Base-by-base conservation (phyloP, 2,329 filamentous ascomycete genomes). In the Phialemonium atrogriseum region DNA sequence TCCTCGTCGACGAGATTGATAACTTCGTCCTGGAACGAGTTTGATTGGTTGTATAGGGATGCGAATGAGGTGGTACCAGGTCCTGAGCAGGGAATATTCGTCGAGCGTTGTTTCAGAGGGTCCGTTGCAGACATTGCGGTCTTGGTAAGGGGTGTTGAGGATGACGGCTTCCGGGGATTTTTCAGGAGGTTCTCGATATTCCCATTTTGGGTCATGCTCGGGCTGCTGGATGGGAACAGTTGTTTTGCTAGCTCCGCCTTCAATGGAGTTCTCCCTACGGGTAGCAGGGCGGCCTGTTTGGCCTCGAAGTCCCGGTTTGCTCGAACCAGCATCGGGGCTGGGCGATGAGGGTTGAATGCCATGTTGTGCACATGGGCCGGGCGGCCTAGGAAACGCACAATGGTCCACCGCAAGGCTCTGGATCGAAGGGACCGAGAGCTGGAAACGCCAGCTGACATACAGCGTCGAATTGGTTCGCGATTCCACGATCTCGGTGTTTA, bases 171-270 rank as follows among this genome's bases (percentile, higher is more conserved):
- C 19, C 60, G 52, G 13, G 53, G 49, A 42, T 62, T 69, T 38
- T 63, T 66, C 42, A 72, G 57, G 33, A 66, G 64, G 27, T 70
- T 62, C 34, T 65, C 53, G 41, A 77, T 70, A 37, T 66, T 67
- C 23, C 55, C 54, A 49, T 64, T 59, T 5, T 51, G 55, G 11
- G 51, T 46, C 16, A 58, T 49, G 25, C 51, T 55, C 10, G 70
- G 67, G 42, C 66, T 76, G 51, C 68, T 77, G 1, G 74, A 75
- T 4, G 71, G 64, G 40, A 77, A 73, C 11, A 71, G 55, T 35
- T 70, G 62, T 49, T 76, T 73, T 5, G 60, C 53, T 25, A 70
- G 49, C 28, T 50, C 42, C 7, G 48, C 41, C 30, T 55, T 55
- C 8, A 25, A 37, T n/a, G 32, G 32, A n/a, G 51, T n/a, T n/a